Conservation (phyloP, 176 grass and related monocot species). For the Elaeis guineensis region DNA sequence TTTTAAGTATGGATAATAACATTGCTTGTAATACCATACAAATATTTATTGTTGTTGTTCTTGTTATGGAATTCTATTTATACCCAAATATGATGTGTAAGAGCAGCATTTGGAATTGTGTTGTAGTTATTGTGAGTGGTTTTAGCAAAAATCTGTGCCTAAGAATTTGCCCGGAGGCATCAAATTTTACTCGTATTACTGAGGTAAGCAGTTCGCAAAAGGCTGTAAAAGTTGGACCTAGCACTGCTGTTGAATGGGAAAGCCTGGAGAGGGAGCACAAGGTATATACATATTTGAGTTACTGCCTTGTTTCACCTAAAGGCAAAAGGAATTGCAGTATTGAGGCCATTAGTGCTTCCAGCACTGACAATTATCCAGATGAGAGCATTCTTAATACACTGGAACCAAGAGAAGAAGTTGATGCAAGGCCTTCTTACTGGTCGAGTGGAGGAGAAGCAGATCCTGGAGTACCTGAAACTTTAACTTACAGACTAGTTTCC, state of each 20-base stretch:
- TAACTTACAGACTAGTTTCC: constrained; percentile 49
- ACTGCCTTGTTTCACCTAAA: constrained; percentile 26
- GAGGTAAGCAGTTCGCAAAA: constrained; percentile 22
- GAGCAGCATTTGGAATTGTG: not conserved
- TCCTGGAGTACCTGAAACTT: constrained; percentile 36
- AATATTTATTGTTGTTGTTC: too few species aligned
- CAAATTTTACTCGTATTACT: constrained; percentile 27
- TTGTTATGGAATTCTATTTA: too few species aligned
- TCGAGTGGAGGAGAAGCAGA: constrained; percentile 58
- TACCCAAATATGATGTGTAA: too few species aligned
- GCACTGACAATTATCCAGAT: constrained; percentile 73
- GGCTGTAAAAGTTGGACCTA: constrained; percentile 24
- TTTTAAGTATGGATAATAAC: too few species aligned
- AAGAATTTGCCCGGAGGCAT: constrained; percentile 46
- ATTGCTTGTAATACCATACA: too few species aligned
- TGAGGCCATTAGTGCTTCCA: constrained; percentile 60
- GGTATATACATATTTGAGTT: constrained; percentile 45
- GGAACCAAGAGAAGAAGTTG: constrained; percentile 22
- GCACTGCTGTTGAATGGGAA: constrained; percentile 22
- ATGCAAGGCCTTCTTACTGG: constrained; percentile 63
- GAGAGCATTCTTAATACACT: constrained; percentile 78
- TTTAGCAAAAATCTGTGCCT: constrained; percentile 49
- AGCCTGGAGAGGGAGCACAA: constrained; percentile 32
- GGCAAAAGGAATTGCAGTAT: constrained; percentile 39
- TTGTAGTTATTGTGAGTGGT: constrained; percentile 43